Evolutionary conservation across 148 eudicot species (phyloP).

Genomic region (Persicaria maculosa): DNA sequence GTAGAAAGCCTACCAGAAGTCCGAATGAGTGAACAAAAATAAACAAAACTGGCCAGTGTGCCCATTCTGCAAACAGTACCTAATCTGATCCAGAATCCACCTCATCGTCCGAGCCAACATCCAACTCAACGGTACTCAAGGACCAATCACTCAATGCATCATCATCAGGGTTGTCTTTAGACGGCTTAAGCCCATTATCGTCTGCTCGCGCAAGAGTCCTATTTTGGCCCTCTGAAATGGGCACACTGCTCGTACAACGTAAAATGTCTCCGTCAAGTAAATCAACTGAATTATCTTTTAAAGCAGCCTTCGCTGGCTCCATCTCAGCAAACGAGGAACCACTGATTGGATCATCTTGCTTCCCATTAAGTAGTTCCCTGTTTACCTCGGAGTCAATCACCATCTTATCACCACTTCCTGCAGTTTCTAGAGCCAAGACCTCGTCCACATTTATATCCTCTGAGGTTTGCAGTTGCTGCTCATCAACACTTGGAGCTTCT

Average conservation of each 20-base stretch:
- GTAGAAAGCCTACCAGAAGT: too few relatives aligned
- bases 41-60: neutral
- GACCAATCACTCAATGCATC: constrained; percentile 4
- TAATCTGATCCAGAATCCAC: constrained; percentile 1
- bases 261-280: neutral
- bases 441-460: constrained; percentile 15
- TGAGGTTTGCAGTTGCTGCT: constrained; percentile 12
- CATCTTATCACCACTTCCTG: constrained; percentile 20
- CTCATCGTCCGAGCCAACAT: neutral
- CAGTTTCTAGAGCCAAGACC: constrained; percentile 8
- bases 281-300: neutral
- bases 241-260: too few relatives aligned
- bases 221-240: neutral
- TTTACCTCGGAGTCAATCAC: constrained; percentile 25
- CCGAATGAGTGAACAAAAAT: neutral
- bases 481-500: constrained; percentile 14
- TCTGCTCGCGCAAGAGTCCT: neutral
- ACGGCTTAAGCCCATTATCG: neutral
- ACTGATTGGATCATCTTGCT: constrained; percentile 5
- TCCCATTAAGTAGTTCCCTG: constrained; percentile 14
- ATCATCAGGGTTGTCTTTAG: neutral
- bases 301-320: constrained; percentile 3
- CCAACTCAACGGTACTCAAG: constrained; percentile 7
- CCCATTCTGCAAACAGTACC: constrained; percentile 1
- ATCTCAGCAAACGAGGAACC: constrained; percentile 9